Base-by-base conservation (phyloP, 306 rosid genomes). In the Prosopis cineraria region DNA sequence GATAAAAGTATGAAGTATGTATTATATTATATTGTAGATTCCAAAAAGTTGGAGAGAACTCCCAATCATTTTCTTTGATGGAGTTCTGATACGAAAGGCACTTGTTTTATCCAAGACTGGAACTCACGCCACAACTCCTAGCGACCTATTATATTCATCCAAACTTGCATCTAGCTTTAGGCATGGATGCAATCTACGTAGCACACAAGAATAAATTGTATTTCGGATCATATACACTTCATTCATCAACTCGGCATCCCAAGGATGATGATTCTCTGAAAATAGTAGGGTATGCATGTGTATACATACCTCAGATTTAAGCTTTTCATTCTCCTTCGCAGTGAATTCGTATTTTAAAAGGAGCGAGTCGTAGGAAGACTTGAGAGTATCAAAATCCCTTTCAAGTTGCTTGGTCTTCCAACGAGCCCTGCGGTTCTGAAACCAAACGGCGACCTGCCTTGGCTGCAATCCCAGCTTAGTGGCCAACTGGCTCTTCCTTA, bases 321-420 rank as follows among this genome's bases (percentile, higher is more conserved):
- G 97, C 76, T 87, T 93, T 56, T 92, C 96, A 87, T 95, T 91
- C 82, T 95, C 98, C 85, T 89, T 89, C 70, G 60, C 71, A 78
- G 88, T 55, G 62, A 90, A 89, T 52, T 95, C 99, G 47, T 85
- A 85, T 52, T 86, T 85, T 5, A 92, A 86, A 79, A 80, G 84
- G 55, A 95, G 93, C 65, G 98, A 77, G 76, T 91, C 99, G 72
- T 91, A 91, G 62, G 95, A 85, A 67, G 98, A 85, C 84, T 88
- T 95, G 72, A 95, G 98, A 84, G 85, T 86, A 85, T 95, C 98
- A 84, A 79, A 95, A 80, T 92, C 98, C 72, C 91, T 90, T 84
- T 95, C 99, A n/a, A 95, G 97, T 81, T 95, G 99, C 85, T 95
- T 95, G n/a, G 97, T 95, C 91, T 95, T 95, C 99, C 99, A 95